phyloP scores from a whole-genome alignment of 2,329 filamentous ascomycete species.

The Cladobotryum protrusum region DNA sequence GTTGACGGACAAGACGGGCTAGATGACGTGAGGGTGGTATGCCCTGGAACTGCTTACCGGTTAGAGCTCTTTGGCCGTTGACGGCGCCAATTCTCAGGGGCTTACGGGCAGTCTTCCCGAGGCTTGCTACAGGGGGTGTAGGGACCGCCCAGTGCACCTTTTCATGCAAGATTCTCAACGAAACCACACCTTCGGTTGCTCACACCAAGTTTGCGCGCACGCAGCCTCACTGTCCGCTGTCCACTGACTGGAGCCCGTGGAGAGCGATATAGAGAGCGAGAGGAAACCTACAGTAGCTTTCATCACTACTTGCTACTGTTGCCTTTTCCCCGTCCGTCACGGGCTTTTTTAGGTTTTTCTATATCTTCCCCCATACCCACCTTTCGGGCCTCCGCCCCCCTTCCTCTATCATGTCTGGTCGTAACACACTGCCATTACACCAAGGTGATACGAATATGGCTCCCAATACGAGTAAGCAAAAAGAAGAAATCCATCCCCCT shows the following conservation, averaged over 20 bases:
- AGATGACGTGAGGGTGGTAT: no score
- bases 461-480: slow-evolving; percentile 27
- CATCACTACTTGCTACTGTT: no score
- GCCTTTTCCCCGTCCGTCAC: no score
- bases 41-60: neutral
- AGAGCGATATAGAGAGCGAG: no score
- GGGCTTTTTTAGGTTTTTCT: neutral
- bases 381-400: slow-evolving; percentile 6
- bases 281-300: no score
- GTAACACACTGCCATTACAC: slow-evolving; percentile 28
- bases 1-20: no score
- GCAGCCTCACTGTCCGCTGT: slow-evolving; percentile 6
- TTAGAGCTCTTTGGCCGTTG: slow-evolving; percentile 5
- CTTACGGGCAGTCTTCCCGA: slow-evolving; percentile 11
- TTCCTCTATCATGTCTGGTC: slow-evolving; percentile 23
- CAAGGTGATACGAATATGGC: slow-evolving; percentile 27
- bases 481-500: neutral
- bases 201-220: slow-evolving; percentile 9
- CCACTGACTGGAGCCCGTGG: no score
- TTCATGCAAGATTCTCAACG: slow-evolving; percentile 14
- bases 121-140: slow-evolving; percentile 10
- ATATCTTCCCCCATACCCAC: slow-evolving; percentile 16
- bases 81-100: slow-evolving; percentile 10
- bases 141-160: slow-evolving; percentile 4
- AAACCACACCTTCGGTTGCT: slow-evolving; percentile 11